These are phyloP conservation scores for Cytospora mali DNA, from an alignment of 2,329 filamentous ascomycete genomes.

Conservation along the genomic window DNA sequence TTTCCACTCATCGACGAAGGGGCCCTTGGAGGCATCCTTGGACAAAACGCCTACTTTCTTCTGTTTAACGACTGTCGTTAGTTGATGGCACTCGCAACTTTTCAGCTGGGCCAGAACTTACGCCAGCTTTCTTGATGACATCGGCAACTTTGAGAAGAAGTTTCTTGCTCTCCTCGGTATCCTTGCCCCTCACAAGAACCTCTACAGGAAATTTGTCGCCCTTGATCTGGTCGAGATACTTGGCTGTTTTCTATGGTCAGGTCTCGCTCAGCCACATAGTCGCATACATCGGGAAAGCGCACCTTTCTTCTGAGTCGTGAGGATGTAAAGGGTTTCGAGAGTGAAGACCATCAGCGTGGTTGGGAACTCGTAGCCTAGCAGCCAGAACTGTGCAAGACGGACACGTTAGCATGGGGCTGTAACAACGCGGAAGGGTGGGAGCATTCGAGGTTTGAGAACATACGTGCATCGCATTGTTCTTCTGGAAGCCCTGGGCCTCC, in stretches of 20 bases:
- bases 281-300: constrained; percentile 3
- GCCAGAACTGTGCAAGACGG: constrained; percentile 74
- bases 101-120: constrained; percentile 50
- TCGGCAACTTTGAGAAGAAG: constrained; percentile 83
- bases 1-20: constrained; percentile 97
- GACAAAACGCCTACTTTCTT: constrained; percentile 87
- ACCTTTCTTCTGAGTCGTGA: constrained; percentile 99
- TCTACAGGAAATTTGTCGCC: constrained; percentile 91
- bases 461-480: constrained; percentile 96
- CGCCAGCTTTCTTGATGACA: constrained; percentile 83
- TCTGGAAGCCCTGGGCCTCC: constrained; percentile 83
- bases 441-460: constrained; percentile 26
- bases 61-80: constrained; percentile 43
- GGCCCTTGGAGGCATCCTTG: constrained; percentile 82
- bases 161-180: constrained; percentile 87
- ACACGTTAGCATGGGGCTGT: constrained; percentile 15
- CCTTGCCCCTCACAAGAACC: constrained; percentile 88
- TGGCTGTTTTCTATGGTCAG: constrained; percentile 61
- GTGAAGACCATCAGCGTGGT: constrained; percentile 94
- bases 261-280: constrained; percentile 13
- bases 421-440: background rate
- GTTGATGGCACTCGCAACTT: background rate
- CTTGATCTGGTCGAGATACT: constrained; percentile 89
- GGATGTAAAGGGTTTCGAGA: constrained; percentile 81
- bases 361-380: constrained; percentile 97